A percentile compares a stretch with the other conserved stretches of the same genome.
Conservation (phyloP, 2,329 filamentous ascomycete species). For the Ophioceras dolichostomum region DNA sequence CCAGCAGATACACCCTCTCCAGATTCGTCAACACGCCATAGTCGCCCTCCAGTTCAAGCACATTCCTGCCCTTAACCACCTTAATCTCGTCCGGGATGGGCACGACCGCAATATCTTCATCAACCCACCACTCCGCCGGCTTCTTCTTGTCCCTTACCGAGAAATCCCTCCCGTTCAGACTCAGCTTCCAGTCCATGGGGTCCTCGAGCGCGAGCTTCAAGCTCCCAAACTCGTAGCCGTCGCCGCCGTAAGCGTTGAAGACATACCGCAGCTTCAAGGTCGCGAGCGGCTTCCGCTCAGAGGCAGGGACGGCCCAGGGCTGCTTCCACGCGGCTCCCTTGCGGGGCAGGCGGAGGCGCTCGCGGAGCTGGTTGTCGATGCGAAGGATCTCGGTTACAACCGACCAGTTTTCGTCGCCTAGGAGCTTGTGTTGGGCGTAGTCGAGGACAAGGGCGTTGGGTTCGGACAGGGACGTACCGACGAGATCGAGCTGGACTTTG, state of each 20-base stretch:
- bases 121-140: conserved; percentile 14
- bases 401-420: too few relatives aligned
- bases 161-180: conserved; percentile 9
- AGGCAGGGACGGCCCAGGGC: conserved; percentile 12
- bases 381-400: too few relatives aligned
- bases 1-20: too few relatives aligned
- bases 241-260: conserved; percentile 10
- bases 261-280: conserved; percentile 12
- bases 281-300: conserved; percentile 9
- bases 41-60: too few relatives aligned
- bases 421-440: too few relatives aligned
- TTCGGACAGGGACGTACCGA: too few relatives aligned
- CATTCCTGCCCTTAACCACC: too few relatives aligned
- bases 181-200: conserved; percentile 9
- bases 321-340: conserved; percentile 15
- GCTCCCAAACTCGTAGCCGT: conserved; percentile 4
- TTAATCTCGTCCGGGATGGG: too few relatives aligned
- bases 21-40: too few relatives aligned
- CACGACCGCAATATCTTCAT: conserved; percentile 19
- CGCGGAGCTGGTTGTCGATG: too few relatives aligned
- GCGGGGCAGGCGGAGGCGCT: conserved; percentile 10
- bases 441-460: too few relatives aligned
- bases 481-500: too few relatives aligned
- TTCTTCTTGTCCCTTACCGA: not conserved
- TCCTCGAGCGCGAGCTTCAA: conserved; percentile 17